Conservation (phyloP, 441 rosid species). For the Codiaeum variegatum region DNA sequence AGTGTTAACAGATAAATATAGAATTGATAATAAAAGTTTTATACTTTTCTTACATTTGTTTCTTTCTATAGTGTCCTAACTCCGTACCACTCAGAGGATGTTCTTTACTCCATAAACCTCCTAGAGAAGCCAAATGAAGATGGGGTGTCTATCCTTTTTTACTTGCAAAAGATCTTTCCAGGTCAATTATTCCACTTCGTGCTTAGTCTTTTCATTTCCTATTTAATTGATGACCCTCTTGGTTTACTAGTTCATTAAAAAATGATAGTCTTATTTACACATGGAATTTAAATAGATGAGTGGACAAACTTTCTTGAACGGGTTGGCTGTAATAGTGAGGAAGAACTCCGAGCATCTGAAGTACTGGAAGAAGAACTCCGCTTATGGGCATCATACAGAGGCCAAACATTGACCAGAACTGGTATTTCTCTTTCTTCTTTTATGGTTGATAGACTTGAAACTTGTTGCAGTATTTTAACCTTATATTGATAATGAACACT, state of each 20-base stretch:
- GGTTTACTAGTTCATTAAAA: slow-evolving; percentile 1
- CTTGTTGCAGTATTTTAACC: neutral
- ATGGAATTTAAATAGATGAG: slow-evolving; percentile 48
- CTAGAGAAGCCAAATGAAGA: slow-evolving; percentile 80
- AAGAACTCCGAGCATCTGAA: slow-evolving; percentile 28
- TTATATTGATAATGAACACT: neutral
- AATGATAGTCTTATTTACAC: slow-evolving; percentile 15
- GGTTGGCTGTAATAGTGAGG: slow-evolving; percentile 18
- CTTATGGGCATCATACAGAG: slow-evolving; percentile 90
- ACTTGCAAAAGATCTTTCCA: slow-evolving; percentile 83
- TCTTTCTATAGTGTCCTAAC: slow-evolving; percentile 64
- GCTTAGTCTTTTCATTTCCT: neutral
- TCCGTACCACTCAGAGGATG: slow-evolving; percentile 79
- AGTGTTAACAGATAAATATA: neutral
- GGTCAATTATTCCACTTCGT: slow-evolving; percentile 35
- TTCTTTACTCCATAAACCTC: slow-evolving; percentile 62
- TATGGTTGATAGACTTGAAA: neutral
- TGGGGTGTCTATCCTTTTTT: slow-evolving; percentile 72
- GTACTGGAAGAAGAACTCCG: slow-evolving; percentile 35
- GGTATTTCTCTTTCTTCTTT: slow-evolving; percentile 30
- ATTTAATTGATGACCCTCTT: neutral
- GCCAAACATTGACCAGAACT: slow-evolving; percentile 81
- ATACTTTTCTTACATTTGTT: neutral
- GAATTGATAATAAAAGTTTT: neutral
- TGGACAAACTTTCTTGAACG: slow-evolving; percentile 73